Evolutionary conservation across 1,284 basidiomycete genomes (phyloP).

Genomic region (Leccinum glutinopallens): DNA sequence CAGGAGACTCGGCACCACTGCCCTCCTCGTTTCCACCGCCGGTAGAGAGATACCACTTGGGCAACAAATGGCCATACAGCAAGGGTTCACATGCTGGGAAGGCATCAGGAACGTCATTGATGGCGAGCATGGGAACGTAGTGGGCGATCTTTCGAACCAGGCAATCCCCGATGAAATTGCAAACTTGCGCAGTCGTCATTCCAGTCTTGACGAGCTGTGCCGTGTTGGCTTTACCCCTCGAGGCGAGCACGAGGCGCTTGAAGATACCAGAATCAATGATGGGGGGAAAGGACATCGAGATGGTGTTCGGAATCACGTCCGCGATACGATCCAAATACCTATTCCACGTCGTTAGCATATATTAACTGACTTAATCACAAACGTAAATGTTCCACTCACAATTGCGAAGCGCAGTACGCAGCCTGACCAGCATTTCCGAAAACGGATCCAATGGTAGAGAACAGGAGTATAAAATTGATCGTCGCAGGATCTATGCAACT

Average conservation of each 20-base stretch:
- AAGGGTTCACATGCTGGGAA: conserved; percentile 31
- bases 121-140: conserved; percentile 35
- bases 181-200: conserved; percentile 36
- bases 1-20: conserved; percentile 24
- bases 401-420: conserved; percentile 34
- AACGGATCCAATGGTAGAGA: conserved; percentile 36
- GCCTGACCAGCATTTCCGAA: conserved; percentile 39
- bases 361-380: background rate
- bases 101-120: conserved; percentile 27
- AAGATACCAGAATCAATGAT: conserved; percentile 37
- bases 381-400: conserved; percentile 18
- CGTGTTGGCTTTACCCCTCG: conserved; percentile 34
- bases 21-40: conserved; percentile 17
- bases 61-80: conserved; percentile 29
- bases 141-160: conserved; percentile 33
- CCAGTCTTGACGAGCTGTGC: conserved; percentile 33
- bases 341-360: conserved; percentile 6
- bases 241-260: conserved; percentile 32
- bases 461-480: conserved; percentile 36
- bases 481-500: conserved; percentile 26
- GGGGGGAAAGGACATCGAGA: conserved; percentile 38
- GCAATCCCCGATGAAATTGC: conserved; percentile 36
- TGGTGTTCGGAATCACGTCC: conserved; percentile 31
- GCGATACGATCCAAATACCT: conserved; percentile 35
- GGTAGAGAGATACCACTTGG: conserved; percentile 27